These are phyloP conservation scores for Penicillium verrucosum DNA, from an alignment of 2,329 filamentous ascomycete species.

Conservation along the genomic window DNA sequence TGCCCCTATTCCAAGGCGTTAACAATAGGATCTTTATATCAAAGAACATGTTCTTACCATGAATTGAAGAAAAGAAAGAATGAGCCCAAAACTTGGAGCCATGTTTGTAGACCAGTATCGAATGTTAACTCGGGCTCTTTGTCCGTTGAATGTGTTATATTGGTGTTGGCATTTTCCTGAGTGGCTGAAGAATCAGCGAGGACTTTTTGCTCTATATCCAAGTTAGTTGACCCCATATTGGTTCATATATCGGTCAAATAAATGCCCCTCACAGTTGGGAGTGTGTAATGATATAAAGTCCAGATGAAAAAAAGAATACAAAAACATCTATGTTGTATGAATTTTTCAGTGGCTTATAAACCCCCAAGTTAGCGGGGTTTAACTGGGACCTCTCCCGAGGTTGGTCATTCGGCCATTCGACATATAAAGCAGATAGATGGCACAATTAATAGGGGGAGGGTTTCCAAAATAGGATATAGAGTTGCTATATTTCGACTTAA, in stretches of 20 bases:
- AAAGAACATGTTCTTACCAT: constrained; percentile 37
- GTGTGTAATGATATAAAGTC: not conserved
- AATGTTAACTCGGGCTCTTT: constrained; percentile 28
- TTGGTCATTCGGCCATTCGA: not conserved
- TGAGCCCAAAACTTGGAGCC: constrained; percentile 47
- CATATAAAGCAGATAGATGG: no score
- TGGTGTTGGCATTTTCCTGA: constrained; percentile 10
- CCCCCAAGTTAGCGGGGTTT: constrained; percentile 17
- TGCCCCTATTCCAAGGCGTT: constrained; percentile 38
- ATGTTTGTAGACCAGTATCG: constrained; percentile 40
- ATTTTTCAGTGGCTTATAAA: constrained; percentile 16
- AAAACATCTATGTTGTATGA: no score
- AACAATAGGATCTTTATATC: constrained; percentile 3
- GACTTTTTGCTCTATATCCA: constrained; percentile 26
- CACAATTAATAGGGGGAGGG: no score
- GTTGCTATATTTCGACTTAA: not conserved
- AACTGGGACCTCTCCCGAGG: not conserved
- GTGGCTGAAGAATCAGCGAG: constrained; percentile 8
- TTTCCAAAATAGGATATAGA: not conserved
- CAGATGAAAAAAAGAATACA: not conserved
- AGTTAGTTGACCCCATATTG: constrained; percentile 25
- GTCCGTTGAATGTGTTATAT: constrained; percentile 12
- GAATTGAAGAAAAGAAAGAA: constrained; percentile 50
- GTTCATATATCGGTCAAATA: constrained; percentile 1
- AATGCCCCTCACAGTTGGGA: not conserved